A percentile compares a stretch with the other conserved stretches of the same genome.
These are phyloP conservation scores for Tricholoma hemisulphureum DNA, from an alignment of 768 basidiomycete genomes.

Conservation along the genomic window DNA sequence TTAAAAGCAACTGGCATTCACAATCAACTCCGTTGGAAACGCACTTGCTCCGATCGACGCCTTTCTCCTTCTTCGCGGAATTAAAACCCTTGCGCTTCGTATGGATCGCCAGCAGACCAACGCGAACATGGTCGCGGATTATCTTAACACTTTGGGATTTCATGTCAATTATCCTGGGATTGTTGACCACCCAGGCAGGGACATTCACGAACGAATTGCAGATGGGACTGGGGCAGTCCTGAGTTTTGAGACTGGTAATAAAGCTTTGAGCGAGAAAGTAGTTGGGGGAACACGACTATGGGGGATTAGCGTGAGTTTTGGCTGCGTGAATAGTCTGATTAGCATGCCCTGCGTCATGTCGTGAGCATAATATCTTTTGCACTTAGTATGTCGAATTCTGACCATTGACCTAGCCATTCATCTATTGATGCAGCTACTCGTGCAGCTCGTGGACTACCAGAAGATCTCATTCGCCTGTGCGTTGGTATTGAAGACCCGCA, in stretches of 20 bases:
- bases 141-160: constrained; percentile 84
- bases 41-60: constrained; percentile 94
- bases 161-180: constrained; percentile 92
- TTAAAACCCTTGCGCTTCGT: constrained; percentile 93
- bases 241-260: constrained; percentile 92
- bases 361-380: constrained; percentile 53
- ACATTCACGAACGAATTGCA: constrained; percentile 89
- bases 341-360: constrained; percentile 99
- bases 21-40: constrained; percentile 92
- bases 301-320: constrained; percentile 98
- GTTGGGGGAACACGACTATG: constrained; percentile 91
- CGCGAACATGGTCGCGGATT: constrained; percentile 79
- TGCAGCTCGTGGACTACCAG: constrained; percentile 95
- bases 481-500: constrained; percentile 96
- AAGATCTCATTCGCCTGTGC: constrained; percentile 95
- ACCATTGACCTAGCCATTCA: constrained; percentile 65
- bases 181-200: constrained; percentile 73
- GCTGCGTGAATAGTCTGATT: constrained; percentile 96
- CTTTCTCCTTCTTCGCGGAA: constrained; percentile 92
- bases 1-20: constrained; percentile 77
- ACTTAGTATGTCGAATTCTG: constrained; percentile 4
- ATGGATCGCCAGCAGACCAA: constrained; percentile 93
- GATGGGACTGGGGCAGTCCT: constrained; percentile 91
- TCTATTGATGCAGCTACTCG: constrained; percentile 96
- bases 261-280: constrained; percentile 84